These are phyloP conservation scores for Coemansia umbellata DNA, from an alignment of 192 early-diverging fungal species.

Conservation along the genomic window DNA sequence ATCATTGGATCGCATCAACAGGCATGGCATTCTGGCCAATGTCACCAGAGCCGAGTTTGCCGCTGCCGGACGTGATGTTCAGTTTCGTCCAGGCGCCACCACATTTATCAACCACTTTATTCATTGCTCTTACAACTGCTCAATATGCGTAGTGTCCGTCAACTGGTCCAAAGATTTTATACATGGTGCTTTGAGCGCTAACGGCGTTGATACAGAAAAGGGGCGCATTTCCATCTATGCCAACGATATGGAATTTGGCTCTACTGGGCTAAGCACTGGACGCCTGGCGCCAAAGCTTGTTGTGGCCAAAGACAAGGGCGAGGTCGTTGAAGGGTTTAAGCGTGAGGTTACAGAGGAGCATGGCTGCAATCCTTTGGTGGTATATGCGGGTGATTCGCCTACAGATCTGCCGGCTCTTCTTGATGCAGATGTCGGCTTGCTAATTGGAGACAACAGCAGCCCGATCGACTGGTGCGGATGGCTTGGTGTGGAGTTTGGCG, in stretches of 20 bases:
- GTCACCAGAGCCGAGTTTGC: constrained; percentile 12
- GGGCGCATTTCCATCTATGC: constrained; percentile 3
- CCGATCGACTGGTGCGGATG: constrained; percentile 33
- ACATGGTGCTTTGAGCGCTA: constrained; percentile 27
- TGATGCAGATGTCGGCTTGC: constrained; percentile 30
- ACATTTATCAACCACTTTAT: constrained; percentile 17
- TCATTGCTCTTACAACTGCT: neutral
- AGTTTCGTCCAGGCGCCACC: constrained; percentile 21
- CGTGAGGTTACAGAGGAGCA: neutral
- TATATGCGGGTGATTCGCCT: constrained; percentile 47
- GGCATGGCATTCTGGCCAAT: constrained; percentile 15
- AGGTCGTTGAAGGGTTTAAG: neutral
- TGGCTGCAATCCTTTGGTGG: neutral
- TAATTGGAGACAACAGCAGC: constrained; percentile 22
- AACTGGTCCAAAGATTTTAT: constrained; percentile 52
- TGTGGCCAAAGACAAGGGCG: constrained; percentile 36
- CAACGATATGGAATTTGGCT: constrained; percentile 24
- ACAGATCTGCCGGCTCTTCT: constrained; percentile 45
- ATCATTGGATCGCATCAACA: constrained; percentile 23
- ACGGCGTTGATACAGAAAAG: constrained; percentile 9
- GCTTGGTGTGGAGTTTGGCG: constrained; percentile 19
- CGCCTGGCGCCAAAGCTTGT: constrained; percentile 13
- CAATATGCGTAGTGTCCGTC: constrained; percentile 31
- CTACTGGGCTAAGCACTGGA: constrained; percentile 18
- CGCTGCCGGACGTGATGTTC: constrained; percentile 6